A percentile compares a stretch with the other conserved stretches of the same genome.
phyloP scores from a whole-genome alignment of 140 eudicot species.

The Ambrosia hybrid region DNA sequence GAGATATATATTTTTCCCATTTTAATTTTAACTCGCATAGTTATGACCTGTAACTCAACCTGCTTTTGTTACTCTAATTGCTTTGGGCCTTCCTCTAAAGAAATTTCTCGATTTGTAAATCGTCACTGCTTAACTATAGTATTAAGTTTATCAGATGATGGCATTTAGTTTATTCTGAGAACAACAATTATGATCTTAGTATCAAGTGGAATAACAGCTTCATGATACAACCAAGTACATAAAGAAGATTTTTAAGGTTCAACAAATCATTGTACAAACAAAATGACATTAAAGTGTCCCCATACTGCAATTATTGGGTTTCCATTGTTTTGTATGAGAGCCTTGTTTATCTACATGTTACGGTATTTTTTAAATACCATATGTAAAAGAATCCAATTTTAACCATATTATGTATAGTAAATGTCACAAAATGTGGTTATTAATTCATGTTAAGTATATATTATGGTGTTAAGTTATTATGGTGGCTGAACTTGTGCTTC shows the following conservation, averaged over 20 bases:
- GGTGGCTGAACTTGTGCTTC: neutral
- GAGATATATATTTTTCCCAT: too few relatives aligned
- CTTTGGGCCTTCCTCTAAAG: too few relatives aligned
- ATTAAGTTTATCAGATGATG: too few relatives aligned
- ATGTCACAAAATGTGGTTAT: neutral
- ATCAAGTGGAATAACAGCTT: neutral
- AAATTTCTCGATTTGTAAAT: too few relatives aligned
- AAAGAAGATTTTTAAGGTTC: neutral
- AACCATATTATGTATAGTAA: neutral
- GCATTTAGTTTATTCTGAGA: too few relatives aligned
- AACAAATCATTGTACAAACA: neutral
- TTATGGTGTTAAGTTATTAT: neutral
- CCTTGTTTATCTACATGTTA: too few relatives aligned
- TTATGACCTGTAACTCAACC: too few relatives aligned
- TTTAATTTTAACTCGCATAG: too few relatives aligned
- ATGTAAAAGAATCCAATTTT: neutral
- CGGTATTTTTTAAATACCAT: neutral
- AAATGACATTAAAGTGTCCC: neutral
- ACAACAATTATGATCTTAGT: too few relatives aligned
- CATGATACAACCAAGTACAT: neutral
- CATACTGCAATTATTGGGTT: neutral
- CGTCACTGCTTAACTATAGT: too few relatives aligned
- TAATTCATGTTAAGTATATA: neutral
- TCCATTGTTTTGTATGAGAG: too few relatives aligned
- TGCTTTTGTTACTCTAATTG: too few relatives aligned